Percentiles rank a stretch among this genome's conserved stretches.
These are phyloP conservation scores for Polychaeton citri DNA, from an alignment of 2,329 filamentous ascomycete species.

Conservation along the genomic window DNA sequence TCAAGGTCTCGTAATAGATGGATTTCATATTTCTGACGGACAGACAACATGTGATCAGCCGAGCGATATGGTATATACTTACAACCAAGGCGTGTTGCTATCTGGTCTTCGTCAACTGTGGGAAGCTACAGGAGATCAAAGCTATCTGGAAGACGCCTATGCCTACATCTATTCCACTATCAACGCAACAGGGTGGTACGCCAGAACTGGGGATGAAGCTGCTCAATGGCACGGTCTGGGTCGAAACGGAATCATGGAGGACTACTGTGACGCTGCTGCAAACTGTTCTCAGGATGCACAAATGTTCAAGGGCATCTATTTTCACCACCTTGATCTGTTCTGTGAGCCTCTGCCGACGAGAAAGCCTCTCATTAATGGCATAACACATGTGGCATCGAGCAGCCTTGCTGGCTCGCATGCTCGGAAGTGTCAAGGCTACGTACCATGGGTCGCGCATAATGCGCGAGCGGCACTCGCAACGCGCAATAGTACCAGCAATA, in stretches of 20 bases:
- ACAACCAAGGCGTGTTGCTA: constrained; percentile 86
- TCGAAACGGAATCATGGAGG: constrained; percentile 67
- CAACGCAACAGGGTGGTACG: constrained; percentile 60
- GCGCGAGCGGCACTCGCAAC: constrained; percentile 59
- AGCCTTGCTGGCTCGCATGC: constrained; percentile 35
- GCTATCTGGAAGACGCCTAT: constrained; percentile 70
- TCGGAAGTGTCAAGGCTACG: constrained; percentile 51
- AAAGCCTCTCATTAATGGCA: constrained; percentile 30
- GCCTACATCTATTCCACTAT: constrained; percentile 59
- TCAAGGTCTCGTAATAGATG: constrained; percentile 68
- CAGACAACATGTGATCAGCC: constrained; percentile 50
- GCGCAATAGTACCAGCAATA: constrained; percentile 52
- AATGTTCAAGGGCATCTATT: constrained; percentile 93
- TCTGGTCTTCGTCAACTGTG: constrained; percentile 73
- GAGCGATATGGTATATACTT: constrained; percentile 85
- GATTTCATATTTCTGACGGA: constrained; percentile 67
- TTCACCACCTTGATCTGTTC: constrained; percentile 74
- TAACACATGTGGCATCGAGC: constrained; percentile 27
- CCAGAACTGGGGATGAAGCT: constrained; percentile 4
- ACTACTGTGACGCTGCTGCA: constrained; percentile 63
- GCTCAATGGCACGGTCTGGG: constrained; percentile 60
- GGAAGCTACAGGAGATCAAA: constrained; percentile 57
- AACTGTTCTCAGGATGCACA: constrained; percentile 73
- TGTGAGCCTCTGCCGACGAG: constrained; percentile 49
- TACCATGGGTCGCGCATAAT: constrained; percentile 67